Evolutionary conservation across 352 stramenopile species (phyloP).

Genomic region (Achlya hypogyna): DNA sequence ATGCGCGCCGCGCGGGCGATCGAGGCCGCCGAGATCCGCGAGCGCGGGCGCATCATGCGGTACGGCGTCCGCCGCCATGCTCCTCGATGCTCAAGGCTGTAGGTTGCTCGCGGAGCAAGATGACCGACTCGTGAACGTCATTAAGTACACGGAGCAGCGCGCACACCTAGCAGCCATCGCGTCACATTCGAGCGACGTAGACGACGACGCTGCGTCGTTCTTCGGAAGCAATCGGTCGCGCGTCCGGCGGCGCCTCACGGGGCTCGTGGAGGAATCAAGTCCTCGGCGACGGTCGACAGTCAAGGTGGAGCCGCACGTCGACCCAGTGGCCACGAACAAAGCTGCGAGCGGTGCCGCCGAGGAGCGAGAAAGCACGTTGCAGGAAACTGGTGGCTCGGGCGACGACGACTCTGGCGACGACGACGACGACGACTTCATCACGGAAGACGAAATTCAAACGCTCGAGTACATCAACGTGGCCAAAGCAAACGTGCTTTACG

Average conservation of each 20-base stretch:
- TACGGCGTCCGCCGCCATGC: background rate
- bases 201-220: constrained; percentile 32
- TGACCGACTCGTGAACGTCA: constrained; percentile 41
- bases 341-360: background rate
- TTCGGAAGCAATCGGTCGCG: constrained; percentile 42
- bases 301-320: constrained; percentile 21
- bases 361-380: background rate
- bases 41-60: constrained; percentile 12
- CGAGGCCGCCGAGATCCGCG: constrained; percentile 9
- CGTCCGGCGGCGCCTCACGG: constrained; percentile 61
- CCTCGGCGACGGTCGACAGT: constrained; percentile 23
- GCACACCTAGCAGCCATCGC: constrained; percentile 14
- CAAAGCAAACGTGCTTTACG: constrained; percentile 38
- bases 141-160: constrained; percentile 58
- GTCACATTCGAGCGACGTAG: constrained; percentile 23
- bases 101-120: constrained; percentile 49
- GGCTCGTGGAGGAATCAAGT: constrained; percentile 39
- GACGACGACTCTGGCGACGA: constrained; percentile 1
- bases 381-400: background rate
- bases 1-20: background rate
- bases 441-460: constrained; percentile 44
- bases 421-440: constrained; percentile 20
- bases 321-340: background rate
- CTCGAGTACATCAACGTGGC: constrained; percentile 56
- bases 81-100: background rate